A percentile compares a stretch with the other conserved stretches of the same genome.
phyloP scores from a whole-genome alignment of 768 basidiomycete genomes.

The Tricholomella constricta region DNA sequence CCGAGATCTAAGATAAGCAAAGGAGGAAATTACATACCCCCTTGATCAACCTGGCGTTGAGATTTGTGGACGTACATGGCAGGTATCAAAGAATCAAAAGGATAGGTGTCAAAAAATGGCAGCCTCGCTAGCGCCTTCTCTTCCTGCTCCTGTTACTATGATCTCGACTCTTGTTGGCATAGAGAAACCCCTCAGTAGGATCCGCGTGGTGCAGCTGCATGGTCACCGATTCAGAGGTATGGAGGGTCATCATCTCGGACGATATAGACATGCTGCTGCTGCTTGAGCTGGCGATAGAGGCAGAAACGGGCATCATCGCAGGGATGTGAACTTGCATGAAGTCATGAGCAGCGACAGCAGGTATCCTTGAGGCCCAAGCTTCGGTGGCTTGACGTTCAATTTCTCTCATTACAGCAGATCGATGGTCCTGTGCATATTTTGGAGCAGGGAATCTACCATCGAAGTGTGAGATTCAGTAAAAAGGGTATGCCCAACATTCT shows the following conservation, averaged over 20 bases:
- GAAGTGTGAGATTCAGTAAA: constrained; percentile 1
- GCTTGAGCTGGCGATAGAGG: neutral
- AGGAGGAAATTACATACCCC: neutral
- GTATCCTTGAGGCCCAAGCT: constrained; percentile 51
- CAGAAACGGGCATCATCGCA: neutral
- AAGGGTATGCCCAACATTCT: too few species aligned
- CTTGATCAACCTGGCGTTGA: neutral
- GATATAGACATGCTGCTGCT: neutral
- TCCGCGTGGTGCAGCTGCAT: constrained; percentile 22
- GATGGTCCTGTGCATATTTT: constrained; percentile 35
- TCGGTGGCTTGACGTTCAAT: constrained; percentile 64
- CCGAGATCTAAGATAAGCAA: neutral
- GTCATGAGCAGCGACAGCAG: constrained; percentile 57
- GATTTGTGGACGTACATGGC: neutral
- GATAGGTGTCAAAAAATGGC: neutral
- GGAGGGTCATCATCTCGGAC: neutral
- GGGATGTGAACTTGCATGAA: constrained; percentile 51
- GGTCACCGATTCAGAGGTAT: constrained; percentile 1
- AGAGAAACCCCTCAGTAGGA: constrained; percentile 24
- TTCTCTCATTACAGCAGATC: constrained; percentile 54
- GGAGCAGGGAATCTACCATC: constrained; percentile 55
- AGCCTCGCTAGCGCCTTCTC: constrained; percentile 18
- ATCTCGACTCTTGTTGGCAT: constrained; percentile 11
- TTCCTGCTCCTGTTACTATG: constrained; percentile 23
- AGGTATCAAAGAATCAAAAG: neutral